Evolutionary conservation across 495 filamentous ascomycete genomes (phyloP).

Genomic region (Entonaema liquescens): DNA sequence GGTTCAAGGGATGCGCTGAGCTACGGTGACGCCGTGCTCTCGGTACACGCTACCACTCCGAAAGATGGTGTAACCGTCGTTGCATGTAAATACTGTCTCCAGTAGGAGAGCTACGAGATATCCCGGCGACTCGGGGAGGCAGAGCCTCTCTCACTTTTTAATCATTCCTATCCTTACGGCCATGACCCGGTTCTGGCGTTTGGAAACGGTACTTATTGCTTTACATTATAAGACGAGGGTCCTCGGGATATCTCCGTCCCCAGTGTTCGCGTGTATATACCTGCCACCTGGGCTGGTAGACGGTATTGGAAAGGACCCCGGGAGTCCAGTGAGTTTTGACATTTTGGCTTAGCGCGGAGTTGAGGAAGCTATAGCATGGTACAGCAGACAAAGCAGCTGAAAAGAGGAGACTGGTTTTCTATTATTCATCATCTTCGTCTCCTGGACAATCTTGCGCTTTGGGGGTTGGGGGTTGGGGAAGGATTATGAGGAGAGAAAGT

Average conservation of each 20-base stretch:
- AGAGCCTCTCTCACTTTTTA: constrained; percentile 18
- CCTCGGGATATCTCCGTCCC: neutral
- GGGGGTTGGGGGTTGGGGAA: neutral
- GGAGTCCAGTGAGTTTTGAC: constrained; percentile 9
- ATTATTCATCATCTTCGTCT: neutral
- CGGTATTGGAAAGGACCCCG: neutral
- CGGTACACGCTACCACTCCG: constrained; percentile 1
- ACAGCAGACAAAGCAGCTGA: neutral
- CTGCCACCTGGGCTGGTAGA: constrained; percentile 25
- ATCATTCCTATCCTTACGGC: neutral
- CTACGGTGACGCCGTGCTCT: neutral
- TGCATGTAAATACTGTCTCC: constrained; percentile 8
- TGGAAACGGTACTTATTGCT: constrained; percentile 17
- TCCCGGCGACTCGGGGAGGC: constrained; percentile 20
- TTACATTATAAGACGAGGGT: constrained; percentile 7
- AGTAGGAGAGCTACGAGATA: constrained; percentile 2
- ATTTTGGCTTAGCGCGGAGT: constrained; percentile 35
- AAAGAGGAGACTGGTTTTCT: constrained; percentile 27
- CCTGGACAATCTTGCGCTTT: neutral
- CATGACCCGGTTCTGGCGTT: constrained; percentile 18
- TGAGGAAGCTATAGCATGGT: constrained; percentile 9
- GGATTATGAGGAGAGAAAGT: neutral
- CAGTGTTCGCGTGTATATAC: constrained; percentile 21
- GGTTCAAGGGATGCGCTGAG: neutral
- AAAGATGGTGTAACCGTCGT: constrained; percentile 10